Evolutionary conservation across 2,329 filamentous ascomycete species (phyloP).

Genomic region (Cercospora brassicicola): DNA sequence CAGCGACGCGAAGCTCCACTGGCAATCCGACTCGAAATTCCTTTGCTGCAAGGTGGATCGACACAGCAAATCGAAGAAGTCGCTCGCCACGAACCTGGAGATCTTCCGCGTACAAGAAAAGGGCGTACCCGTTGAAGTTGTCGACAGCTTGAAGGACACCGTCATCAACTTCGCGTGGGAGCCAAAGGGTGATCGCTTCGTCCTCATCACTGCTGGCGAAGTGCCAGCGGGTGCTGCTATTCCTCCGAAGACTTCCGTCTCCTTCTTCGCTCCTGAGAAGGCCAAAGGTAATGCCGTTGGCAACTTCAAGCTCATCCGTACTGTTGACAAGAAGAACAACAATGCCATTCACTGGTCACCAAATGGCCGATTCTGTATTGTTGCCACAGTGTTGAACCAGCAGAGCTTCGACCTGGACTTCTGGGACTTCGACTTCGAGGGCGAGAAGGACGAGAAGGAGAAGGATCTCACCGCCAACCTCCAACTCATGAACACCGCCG

Average conservation of each 20-base stretch:
- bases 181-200: slow-evolving; percentile 94
- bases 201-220: slow-evolving; percentile 93
- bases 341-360: slow-evolving; percentile 99
- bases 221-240: slow-evolving; percentile 74
- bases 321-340: slow-evolving; percentile 98
- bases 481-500: slow-evolving; percentile 86
- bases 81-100: slow-evolving; percentile 91
- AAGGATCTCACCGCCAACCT: slow-evolving; percentile 94
- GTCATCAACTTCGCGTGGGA: slow-evolving; percentile 99
- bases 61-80: slow-evolving; percentile 99
- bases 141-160: slow-evolving; percentile 95
- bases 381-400: slow-evolving; percentile 88
- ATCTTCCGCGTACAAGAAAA: slow-evolving; percentile 98
- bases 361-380: slow-evolving; percentile 88
- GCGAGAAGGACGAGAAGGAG: slow-evolving; percentile 82
- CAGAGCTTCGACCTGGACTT: slow-evolving; percentile 96
- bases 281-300: slow-evolving; percentile 76
- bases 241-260: slow-evolving; percentile 87
- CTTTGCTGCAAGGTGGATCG: slow-evolving; percentile 98
- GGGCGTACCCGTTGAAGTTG: slow-evolving; percentile 95
- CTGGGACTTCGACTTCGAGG: slow-evolving; percentile 96
- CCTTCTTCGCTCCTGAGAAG: slow-evolving; percentile 97
- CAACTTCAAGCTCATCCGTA: slow-evolving; percentile 95
- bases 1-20: slow-evolving; percentile 95
- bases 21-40: slow-evolving; percentile 92